Percentiles rank a stretch among this genome's conserved stretches.
These are phyloP conservation scores for Scheffersomyces insectosa DNA, from an alignment of 1,139 yeast species.

Conservation along the genomic window DNA sequence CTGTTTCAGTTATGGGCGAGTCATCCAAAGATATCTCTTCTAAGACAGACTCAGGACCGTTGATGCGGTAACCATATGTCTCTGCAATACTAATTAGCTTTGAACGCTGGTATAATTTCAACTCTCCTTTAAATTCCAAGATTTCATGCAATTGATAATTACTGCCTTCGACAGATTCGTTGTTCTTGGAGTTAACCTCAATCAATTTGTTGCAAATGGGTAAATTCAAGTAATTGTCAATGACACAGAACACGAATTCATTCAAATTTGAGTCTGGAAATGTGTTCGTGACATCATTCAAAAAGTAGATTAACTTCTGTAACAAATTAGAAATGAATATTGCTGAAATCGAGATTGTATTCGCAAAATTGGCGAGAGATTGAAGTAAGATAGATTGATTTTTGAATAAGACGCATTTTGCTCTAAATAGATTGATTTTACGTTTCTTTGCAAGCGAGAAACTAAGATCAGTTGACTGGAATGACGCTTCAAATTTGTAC, in stretches of 20 bases:
- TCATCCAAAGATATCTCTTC: conserved; percentile 27
- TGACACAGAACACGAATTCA: conserved; percentile 32
- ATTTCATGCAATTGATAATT: conserved; percentile 28
- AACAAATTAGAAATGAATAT: conserved; percentile 32
- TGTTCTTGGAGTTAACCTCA: conserved; percentile 13
- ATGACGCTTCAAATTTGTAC: conserved; percentile 19
- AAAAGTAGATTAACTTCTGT: conserved; percentile 34
- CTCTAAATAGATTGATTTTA: conserved; percentile 25
- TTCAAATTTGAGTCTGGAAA: conserved; percentile 16
- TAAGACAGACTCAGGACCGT: conserved; percentile 33
- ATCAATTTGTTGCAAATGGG: conserved; percentile 26
- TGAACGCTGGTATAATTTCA: conserved; percentile 46
- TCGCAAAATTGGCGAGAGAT: conserved; percentile 28
- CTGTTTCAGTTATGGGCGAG: conserved; percentile 21
- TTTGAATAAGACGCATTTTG: conserved; percentile 28
- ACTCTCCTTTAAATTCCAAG: conserved; percentile 47
- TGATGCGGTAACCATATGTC: conserved; percentile 32
- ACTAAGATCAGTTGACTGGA: conserved; percentile 12
- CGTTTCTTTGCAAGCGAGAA: conserved; percentile 9
- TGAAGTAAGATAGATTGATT: conserved; percentile 29
- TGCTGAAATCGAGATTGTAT: conserved; percentile 34
- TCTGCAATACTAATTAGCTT: conserved; percentile 39
- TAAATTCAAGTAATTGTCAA: conserved; percentile 31
- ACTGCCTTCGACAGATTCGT: conserved; percentile 8
- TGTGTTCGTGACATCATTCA: conserved; percentile 36